Base-by-base conservation (phyloP, 192 early-diverging fungal species). In the Piromyces finnis region DNA sequence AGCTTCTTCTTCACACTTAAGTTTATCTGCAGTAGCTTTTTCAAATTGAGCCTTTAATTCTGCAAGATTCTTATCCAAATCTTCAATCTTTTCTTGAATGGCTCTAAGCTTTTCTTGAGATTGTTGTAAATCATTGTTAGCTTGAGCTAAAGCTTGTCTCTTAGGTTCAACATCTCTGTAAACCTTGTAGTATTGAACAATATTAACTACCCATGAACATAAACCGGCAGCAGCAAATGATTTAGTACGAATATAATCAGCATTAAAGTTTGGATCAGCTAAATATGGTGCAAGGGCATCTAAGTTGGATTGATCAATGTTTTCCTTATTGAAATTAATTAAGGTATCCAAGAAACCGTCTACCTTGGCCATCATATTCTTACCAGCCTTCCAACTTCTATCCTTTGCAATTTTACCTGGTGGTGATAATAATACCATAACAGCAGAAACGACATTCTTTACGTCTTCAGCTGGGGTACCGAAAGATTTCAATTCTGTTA, bases 321-420 rank as follows among this genome's bases (percentile, higher is more conserved):
- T 84, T 83, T 91, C 90, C 82, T 91, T 91, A 82, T 91, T 88
- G 81, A 91, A 91, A 32, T 83, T 88, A 79, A 90, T 85, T 36
- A 91, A 79, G 28, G 83, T 84, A 26, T 91, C 89, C 78, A 91
- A 83, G 85, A 91, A 91, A n/a, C 83, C 83, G 79, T 91, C 90
- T 22, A 91, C 90, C 82, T 91, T 91, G 18, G 90, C 90, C 90
- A 91, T 91, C 89, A 91, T 91, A 79, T 89, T 89, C 80, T 91
- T 91, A 29, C 83, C 84, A 2, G 90, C 90, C 83, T 91, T 91
- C 90, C 90, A 91, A 77, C 85, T 88, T 32, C 90, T 79, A 78
- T 91, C 89, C 81, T 91, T 91, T 17, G 90, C 84, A 83, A 91
- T 91, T 79, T 91, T 91, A 39, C 90, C 90, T 15, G 88, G 82